Base-by-base conservation (phyloP, 2,329 filamentous ascomycete genomes). In the Cladosporium sp. region DNA sequence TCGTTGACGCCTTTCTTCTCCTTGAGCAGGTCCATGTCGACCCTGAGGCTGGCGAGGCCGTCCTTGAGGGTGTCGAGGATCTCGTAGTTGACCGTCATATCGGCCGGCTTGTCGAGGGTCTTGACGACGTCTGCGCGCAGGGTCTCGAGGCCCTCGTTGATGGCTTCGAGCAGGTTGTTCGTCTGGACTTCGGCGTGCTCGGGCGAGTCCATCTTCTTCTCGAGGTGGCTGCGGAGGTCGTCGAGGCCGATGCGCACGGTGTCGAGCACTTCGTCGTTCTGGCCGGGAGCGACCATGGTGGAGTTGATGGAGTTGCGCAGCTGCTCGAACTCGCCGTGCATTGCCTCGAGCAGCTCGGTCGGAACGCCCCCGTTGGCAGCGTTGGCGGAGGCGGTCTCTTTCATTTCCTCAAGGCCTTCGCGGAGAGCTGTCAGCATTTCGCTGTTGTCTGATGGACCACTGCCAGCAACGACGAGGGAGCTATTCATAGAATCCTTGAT, bases 21-120 rank as follows among this genome's bases (percentile, higher is more conserved):
- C n/a, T 87, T 86, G 37, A 96, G 76, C 16, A 78, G 77, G 53
- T 90, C 86, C 58, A 96, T 87, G 45, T 96, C 91, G 2, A 81
- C 78, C 49, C 84, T 84, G 13, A 97, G 78, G 37, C 79, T 80
- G 41, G 86, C 83, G 8, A 97, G 75, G 0, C 90, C 91, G n/a
- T 84, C 79, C 66, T 87, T 95, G 52, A 97, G 77, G 0, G 88
- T 89, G 55, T 95, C 88, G 1, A 96, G 77, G 49, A 96, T 91
- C 69, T 96, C 90, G 58, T 95, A 88, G 55, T 87, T 92, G 53
- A 89, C 84, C 0, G 86, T 91, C 69, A 92, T 79, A 61, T 95
- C 90, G 0, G 82, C 75, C 4, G 90, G 87, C 71, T 89, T 93
- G 65, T 92, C 84, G 18, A 83, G 77, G 13, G 93, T 78, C 63